Base-by-base conservation (phyloP, 2,329 filamentous ascomycete species). In the Sarocladium strictum region DNA sequence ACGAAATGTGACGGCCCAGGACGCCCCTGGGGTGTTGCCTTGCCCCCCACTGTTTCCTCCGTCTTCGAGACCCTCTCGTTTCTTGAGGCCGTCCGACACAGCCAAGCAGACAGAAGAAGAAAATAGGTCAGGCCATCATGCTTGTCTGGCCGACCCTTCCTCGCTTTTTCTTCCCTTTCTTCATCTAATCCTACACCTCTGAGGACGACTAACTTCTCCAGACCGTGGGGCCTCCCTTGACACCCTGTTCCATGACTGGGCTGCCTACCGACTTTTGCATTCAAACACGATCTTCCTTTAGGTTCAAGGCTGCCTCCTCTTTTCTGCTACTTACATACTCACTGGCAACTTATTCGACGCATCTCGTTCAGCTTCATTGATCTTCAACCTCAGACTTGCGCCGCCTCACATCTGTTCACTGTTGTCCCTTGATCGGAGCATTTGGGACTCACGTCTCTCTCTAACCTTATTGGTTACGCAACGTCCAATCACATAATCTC, bases 221-320 rank as follows among this genome's bases (percentile, higher is more conserved):
- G 3, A 23, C 7, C 50, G 21, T 53, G 50, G 50, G 29, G 21
- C 33, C 33, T 38, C 35, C 32, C 7, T 40, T 21, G 19, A 26
- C 17, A 40, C 50, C 50, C 32, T 53, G 50, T 53, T 40, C 32
- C 32, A 14, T 26, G 50, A 32, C 50, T 17, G 40, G 49, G 50
- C 32, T 40, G 50, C 35, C 50, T 53, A 53, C 50, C 50, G 50
- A 53, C 50, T 53, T 53, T 53, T 53, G 32, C 29, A n/a, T 14
- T 38, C 49, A 14, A 37, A 52, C 50, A 53, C 35, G 17, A 53
- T 53, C 35, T 21, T 53, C 47, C 17, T 51, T 53, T 40, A 33
- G 50, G 17, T 53, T 27, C 50, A 23, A 53, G 50, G 50, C 50
- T 27, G 50, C 35, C 50, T 51, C 47, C 47, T 23, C 3, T 10